Evolutionary conservation across 257 asterid species (phyloP), one percentile per base, ranked within the genome.

Genomic region (Nicotiana sylvestris): DNA sequence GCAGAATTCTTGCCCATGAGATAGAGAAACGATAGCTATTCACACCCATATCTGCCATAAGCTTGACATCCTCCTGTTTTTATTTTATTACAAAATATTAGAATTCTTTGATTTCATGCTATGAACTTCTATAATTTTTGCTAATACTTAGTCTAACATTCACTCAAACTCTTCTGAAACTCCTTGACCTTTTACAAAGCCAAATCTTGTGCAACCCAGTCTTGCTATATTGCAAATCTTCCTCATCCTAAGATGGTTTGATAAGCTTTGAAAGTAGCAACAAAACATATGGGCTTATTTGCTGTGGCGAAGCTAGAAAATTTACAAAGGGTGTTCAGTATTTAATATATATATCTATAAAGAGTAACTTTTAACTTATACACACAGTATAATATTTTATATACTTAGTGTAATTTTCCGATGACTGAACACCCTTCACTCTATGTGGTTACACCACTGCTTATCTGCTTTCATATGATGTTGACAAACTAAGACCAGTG

Each of bases 1-100:
- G 85, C 58, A 82, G 46, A 72, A 82, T 82, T 82, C 85, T 62
- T 39, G 85, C 55, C 85, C 85, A 82, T 62, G 85, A 82, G 21
- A 82, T 74, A 21, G 85, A 82, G 77, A 82, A 82, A 72, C 81
- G 81, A 55, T 60, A 82, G 67, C 85, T 76, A 58, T 76, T 74
- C 57, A 82, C 76, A 5, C 82, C 82, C 37, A 82, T 21, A 35
- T 49, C 37, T 72, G 37, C 81, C 85, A 82, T 82, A 21, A 82
- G 76, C 39, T 74, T 57, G 25, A 74, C 0, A 2, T 82, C 85
- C 74, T 82, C 82, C 85, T 82, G 85, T 43, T n/a, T 55, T 81
- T 13, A 66, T 57, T 58, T 74, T 12, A 25, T 6, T 25, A 72
- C 39, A 12, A 25, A 74, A 46, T 33, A 49, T 74, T 12, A 74